Evolutionary conservation across 2,329 filamentous ascomycete genomes (phyloP), one percentile per base, ranked within the genome.

Genomic region (Monosporascus sp.): DNA sequence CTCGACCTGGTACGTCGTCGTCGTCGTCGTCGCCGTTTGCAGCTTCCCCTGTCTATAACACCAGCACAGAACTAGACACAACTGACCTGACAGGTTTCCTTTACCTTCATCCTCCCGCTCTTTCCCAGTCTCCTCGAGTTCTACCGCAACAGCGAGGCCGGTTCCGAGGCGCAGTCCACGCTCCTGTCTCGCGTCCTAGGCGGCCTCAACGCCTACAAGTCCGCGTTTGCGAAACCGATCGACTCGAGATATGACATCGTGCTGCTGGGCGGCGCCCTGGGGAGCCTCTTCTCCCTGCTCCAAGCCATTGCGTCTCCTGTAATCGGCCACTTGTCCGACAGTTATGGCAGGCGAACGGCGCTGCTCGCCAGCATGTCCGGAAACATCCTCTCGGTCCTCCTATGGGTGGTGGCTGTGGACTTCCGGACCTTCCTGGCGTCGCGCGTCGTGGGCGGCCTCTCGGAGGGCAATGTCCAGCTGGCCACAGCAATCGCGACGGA

Each of bases 171-270:
- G 51, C 73, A 71, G 49, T 68, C 70, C n/a, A 72, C 59, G 68
- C 74, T 96, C 35, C 85, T 99, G 24, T 86, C 91, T 58, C 82
- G 82, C 56, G 84, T 97, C 53, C 81, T 99, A 58, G 78, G 80
- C 62, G 92, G 88, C 62, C 81, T 99, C 50, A 97, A 99, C 68
- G 80, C 89, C 46, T 99, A 99, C 82, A 99, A 99, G 73, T 87
- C 92, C 60, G 83, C 89, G 53, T 99, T 99, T 68, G 86, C 90
- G 44, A 86, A 87, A 52, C 92, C 93, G 45, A 97, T 99, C 71
- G 93, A 96, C 67, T 92, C 92, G 53, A 86, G 91, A 75, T 96
- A 99, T 77, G 94, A 99, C 69, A 96, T 97, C 62, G 92, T 99
- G 26, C 81, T 99, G 44, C 83, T 99, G 6, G 94, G 94, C 51